Evolutionary conservation across 2,329 filamentous ascomycete genomes (phyloP), one percentile per base, ranked within the genome.

Genomic region (Fusarium sp.): DNA sequence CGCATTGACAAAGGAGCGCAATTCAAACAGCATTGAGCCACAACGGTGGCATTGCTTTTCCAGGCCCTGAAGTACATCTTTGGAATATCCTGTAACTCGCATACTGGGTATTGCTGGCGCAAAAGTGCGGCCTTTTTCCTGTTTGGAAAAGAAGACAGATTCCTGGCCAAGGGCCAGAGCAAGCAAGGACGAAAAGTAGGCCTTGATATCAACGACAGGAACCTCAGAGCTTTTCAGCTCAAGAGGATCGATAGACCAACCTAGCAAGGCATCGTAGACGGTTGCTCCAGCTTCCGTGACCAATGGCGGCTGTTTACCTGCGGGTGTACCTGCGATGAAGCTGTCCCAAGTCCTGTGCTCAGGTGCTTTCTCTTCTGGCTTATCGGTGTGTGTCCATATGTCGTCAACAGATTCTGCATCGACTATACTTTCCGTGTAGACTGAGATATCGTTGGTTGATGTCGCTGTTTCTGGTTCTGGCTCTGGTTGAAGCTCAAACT

Each of bases 101-200:
- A 88, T 81, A 9, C 80, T 77, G 1, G 81, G 72, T 2, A 86
- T 71, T 3, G 79, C 78, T 12, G 85, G 82, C 18, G 80, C 77
- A 70, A 94, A 93, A 1, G 80, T 80, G 24, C 78, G 79, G 28
- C 83, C 82, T 5, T 82, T 80, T 4, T 82, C 76, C 50, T 90
- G 82, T 84, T 88, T 93, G 0, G 79, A 75, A 76, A 93, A 96
- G 33, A 96, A 85, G 3, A 91, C 83, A 0, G 92, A 94, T 38
- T 89, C 90, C 47, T 92, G 85, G 1, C 92, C 93, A 8, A 94
- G 84, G 0, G 89, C 88, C 2, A 95, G 81, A 15, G 89, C 86
- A 64, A 91, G 82, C 1, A 95, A 80, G 13, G 89, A 90, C 20
- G 83, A 77, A 49, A 83, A 78, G 73, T 88, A 91, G 8, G 81